Evolutionary conservation across 768 basidiomycete species (phyloP).

Genomic region (Suillus bovinus): DNA sequence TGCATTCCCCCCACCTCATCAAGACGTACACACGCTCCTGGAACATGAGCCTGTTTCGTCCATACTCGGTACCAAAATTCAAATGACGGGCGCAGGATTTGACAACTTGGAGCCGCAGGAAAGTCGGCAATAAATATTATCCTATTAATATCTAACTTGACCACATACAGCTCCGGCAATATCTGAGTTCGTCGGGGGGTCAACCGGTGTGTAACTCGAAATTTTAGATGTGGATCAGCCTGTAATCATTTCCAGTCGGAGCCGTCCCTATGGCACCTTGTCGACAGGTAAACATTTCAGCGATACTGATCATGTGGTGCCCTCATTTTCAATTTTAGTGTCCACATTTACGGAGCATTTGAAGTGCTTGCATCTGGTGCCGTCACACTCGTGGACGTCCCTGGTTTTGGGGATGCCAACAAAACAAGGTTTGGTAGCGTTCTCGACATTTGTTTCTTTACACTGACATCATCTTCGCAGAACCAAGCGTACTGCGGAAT

Average conservation of each 20-base stretch:
- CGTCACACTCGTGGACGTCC: not conserved
- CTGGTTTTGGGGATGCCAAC: not conserved
- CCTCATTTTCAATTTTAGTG: not conserved
- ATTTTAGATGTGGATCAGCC: not conserved
- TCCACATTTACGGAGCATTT: not conserved
- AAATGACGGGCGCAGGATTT: not conserved
- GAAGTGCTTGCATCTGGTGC: conserved; percentile 1
- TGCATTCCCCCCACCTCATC: not conserved
- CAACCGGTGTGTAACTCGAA: not conserved
- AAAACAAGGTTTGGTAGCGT: not conserved
- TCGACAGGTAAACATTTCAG: not conserved
- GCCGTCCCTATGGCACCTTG: not conserved
- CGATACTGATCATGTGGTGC: not conserved
- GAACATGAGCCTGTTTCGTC: not conserved
- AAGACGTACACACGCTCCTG: not conserved
- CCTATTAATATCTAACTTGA: not conserved
- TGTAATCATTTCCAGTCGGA: not conserved
- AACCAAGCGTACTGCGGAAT: not conserved
- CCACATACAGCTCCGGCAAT: not conserved
- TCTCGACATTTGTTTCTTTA: not conserved
- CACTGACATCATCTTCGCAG: not conserved
- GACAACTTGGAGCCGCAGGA: not conserved
- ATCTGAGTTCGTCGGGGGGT: not conserved
- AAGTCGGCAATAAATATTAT: not conserved
- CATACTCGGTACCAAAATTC: not conserved